Conservation (phyloP, 306 rosid species). For the Corylus heterophylla region DNA sequence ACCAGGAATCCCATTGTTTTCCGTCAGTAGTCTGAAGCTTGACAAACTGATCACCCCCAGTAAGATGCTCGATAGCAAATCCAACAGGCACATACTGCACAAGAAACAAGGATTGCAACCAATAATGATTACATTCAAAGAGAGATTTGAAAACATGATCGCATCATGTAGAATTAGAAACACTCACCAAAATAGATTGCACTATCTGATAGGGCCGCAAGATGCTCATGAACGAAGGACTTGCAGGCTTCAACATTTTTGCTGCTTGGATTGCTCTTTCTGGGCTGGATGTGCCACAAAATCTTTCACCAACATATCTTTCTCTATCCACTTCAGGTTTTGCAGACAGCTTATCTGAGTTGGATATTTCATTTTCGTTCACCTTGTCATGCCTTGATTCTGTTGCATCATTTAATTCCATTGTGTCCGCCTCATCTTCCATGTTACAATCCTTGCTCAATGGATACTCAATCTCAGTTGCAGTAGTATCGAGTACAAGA, state of each 20-base stretch:
- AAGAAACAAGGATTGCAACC: neutral
- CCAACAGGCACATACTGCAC: conserved; percentile 8
- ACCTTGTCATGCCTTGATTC: neutral
- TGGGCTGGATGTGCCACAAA: neutral
- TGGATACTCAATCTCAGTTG: conserved; percentile 32
- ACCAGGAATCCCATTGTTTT: neutral
- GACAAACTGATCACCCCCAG: neutral
- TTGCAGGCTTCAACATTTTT: neutral
- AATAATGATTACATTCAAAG: neutral
- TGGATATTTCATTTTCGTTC: neutral
- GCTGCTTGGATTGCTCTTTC: conserved; percentile 4
- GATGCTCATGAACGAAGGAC: conserved; percentile 18
- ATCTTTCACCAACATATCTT: too few relatives aligned
- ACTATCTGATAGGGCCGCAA: neutral
- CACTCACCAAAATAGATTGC: conserved; percentile 10
- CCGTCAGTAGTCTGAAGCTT: neutral
- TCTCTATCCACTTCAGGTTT: neutral
- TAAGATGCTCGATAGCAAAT: conserved; percentile 15
- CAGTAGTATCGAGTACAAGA: conserved; percentile 3
- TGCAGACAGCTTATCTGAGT: neutral
- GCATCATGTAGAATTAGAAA: neutral
- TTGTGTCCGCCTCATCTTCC: neutral
- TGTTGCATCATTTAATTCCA: neutral
- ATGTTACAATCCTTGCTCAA: neutral
- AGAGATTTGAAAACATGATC: neutral